Base-by-base conservation (phyloP, 192 early-diverging fungal species). In the Chytriomyces sp. region DNA sequence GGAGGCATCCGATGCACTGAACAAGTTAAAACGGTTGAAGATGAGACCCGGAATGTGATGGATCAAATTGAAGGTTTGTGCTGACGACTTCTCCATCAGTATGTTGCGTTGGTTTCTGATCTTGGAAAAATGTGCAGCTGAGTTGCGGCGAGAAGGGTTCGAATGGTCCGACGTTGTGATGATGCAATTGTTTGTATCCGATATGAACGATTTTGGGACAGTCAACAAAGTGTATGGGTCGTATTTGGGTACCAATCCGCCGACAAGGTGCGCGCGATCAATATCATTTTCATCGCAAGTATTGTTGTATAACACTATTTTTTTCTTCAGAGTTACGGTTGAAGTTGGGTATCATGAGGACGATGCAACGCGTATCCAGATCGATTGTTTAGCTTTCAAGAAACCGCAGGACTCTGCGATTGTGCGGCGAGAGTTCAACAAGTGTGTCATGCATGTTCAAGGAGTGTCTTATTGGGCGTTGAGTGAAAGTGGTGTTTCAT, bases 381-480 rank as follows among this genome's bases (percentile, higher is more conserved):
- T 94, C 44, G 93, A 91, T 77, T 82, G 87, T 18, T 69, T 86
- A 0, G 91, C 91, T 8, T 86, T 83, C 45, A 81, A 74, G 47
- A 64, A 69, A 16, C 47, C 50, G 3, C 67, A 71, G 6, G 50
- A 49, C 4, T 45, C 28, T 7, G 49, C 23, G 2, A 67, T 24
- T 18, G 50, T 10, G 7, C 35, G 11, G 11, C 7, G 45, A 74
- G 35, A 35, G 35, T 23, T 67, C 20, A 63, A 62, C 10, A 73
- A 73, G 59, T 62, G 35, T 24, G 53, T 61, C 0, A 81, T 95
- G 82, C 94, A 95, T 84, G 93, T 95, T 9, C 94, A 95, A 77
- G 87, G 92, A 23, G 86, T 95, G 10, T 95, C 94, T 13, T 95
- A 95, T 78, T 95, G 94, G 94, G 94, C 94, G 86, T 87, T 72